These are phyloP conservation scores for Brasenia schreberi DNA, from an alignment of 164 flowering plant genomes.

Conservation along the genomic window DNA sequence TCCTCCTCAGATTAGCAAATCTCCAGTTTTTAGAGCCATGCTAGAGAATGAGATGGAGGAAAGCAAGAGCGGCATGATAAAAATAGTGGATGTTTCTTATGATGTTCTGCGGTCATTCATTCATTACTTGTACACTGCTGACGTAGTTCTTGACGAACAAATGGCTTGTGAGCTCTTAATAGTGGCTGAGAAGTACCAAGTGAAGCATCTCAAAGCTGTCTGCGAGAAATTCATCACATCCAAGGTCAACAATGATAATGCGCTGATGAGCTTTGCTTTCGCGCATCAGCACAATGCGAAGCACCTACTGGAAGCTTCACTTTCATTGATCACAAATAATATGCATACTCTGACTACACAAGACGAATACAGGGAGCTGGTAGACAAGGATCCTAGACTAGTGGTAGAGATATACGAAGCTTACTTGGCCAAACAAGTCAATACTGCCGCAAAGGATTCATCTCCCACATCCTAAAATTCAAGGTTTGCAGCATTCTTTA, in stretches of 20 bases:
- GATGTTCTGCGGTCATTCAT: slow-evolving; percentile 65
- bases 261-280: slow-evolving; percentile 51
- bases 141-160: slow-evolving; percentile 59
- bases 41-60: slow-evolving; percentile 87
- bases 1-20: slow-evolving; percentile 45
- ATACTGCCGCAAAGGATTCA: slow-evolving; percentile 35
- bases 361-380: slow-evolving; percentile 68
- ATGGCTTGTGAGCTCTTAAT: slow-evolving; percentile 65
- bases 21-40: slow-evolving; percentile 91
- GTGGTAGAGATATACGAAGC: slow-evolving; percentile 80
- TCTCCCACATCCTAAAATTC: not conserved
- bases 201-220: slow-evolving; percentile 60
- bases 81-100: slow-evolving; percentile 56
- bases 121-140: slow-evolving; percentile 72
- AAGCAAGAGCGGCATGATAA: slow-evolving; percentile 68
- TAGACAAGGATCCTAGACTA: slow-evolving; percentile 71
- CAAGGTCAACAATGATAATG: slow-evolving; percentile 55
- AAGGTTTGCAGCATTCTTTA: no score
- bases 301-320: slow-evolving; percentile 45
- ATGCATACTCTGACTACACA: slow-evolving; percentile 55
- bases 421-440: slow-evolving; percentile 61
- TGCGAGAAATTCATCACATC: slow-evolving; percentile 73
- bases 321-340: slow-evolving; percentile 51
- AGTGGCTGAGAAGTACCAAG: slow-evolving; percentile 80
- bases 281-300: slow-evolving; percentile 78